Evolutionary conservation across 2,329 filamentous ascomycete species (phyloP).

Genomic region (Fusarium verrucosum): DNA sequence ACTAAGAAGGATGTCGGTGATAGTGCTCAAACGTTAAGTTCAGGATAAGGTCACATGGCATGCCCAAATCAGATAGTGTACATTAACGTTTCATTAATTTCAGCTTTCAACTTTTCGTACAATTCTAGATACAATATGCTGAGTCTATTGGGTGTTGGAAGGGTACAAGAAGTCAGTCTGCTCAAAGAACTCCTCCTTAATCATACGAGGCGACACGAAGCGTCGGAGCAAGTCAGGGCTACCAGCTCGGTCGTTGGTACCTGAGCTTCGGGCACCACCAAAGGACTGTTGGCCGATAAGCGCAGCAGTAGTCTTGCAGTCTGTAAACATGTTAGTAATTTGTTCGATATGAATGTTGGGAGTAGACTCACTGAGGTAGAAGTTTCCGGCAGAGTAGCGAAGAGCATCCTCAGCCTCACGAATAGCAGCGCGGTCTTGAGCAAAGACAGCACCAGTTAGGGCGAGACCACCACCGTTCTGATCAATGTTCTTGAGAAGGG

Average conservation of each 20-base stretch:
- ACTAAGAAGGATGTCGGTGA: too few relatives aligned
- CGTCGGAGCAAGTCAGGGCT: constrained; percentile 59
- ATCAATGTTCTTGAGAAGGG: constrained; percentile 52
- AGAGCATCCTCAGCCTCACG: constrained; percentile 61
- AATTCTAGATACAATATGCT: constrained; percentile 14
- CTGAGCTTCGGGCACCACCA: constrained; percentile 61
- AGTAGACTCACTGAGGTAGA: constrained; percentile 57
- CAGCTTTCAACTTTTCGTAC: constrained; percentile 20
- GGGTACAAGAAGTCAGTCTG: constrained; percentile 57
- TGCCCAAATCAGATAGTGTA: not conserved
- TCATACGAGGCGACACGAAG: constrained; percentile 61
- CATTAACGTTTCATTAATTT: constrained; percentile 22
- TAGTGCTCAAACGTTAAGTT: not conserved
- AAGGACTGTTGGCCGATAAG: constrained; percentile 66
- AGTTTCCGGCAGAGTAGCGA: constrained; percentile 64
- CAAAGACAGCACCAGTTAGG: constrained; percentile 61
- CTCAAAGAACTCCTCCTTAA: constrained; percentile 60
- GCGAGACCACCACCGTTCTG: constrained; percentile 55
- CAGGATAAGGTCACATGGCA: not conserved
- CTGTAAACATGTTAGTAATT: not conserved
- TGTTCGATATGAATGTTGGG: accelerated
- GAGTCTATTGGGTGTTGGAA: constrained; percentile 55
- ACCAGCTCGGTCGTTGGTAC: constrained; percentile 67
- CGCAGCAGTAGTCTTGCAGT: constrained; percentile 66
- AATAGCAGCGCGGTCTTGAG: constrained; percentile 57